Percentiles rank a stretch among this genome's conserved stretches.
phyloP scores from a whole-genome alignment of 768 basidiomycete species.

The Leccinum sublutescens region DNA sequence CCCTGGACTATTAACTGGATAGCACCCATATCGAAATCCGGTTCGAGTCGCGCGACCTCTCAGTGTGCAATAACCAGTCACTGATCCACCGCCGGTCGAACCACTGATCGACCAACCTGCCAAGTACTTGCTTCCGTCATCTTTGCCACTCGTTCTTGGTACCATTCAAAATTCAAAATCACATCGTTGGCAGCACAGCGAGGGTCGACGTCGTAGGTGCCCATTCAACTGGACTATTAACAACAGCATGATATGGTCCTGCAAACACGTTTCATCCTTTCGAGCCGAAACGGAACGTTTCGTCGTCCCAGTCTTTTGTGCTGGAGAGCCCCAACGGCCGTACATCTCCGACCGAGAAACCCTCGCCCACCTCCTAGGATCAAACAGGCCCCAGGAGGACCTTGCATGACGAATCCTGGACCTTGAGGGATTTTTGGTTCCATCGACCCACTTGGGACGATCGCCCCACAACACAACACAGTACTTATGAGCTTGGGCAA shows the following conservation, averaged over 20 bases:
- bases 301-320: not conserved
- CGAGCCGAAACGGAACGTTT: not conserved
- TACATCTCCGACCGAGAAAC: constrained; percentile 2
- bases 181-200: not conserved
- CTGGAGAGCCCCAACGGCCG: not conserved
- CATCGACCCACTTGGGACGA: constrained; percentile 1
- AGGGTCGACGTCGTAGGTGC: not conserved
- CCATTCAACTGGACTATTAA: constrained; percentile 8
- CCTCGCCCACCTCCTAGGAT: not conserved
- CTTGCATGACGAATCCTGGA: not conserved
- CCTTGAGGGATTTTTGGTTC: not conserved
- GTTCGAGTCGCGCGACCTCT: not conserved
- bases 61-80: not conserved
- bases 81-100: not conserved
- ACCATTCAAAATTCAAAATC: constrained; percentile 13
- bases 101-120: not conserved
- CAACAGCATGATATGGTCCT: constrained; percentile 4
- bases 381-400: not conserved
- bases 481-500: not conserved
- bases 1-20: not conserved
- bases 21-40: not conserved
- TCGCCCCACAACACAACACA: not conserved
- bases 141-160: not conserved
- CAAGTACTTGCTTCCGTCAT: too few relatives aligned
- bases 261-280: constrained; percentile 12